These are phyloP conservation scores for Neurospora hispaniola DNA, from an alignment of 495 filamentous ascomycete genomes.

Conservation along the genomic window DNA sequence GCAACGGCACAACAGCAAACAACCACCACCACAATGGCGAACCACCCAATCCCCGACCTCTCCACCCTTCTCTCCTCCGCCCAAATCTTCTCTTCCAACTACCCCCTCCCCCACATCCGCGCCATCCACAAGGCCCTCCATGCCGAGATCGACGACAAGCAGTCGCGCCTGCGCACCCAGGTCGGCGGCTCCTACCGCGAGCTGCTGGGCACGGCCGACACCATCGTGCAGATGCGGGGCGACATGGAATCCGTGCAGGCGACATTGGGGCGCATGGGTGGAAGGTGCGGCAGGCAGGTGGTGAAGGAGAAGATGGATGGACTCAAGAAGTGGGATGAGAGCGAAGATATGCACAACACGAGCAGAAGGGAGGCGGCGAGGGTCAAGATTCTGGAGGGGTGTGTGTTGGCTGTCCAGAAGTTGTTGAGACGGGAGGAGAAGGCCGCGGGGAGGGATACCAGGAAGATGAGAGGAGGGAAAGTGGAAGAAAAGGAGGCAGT, in stretches of 20 bases:
- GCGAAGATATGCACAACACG: slow-evolving; percentile 7
- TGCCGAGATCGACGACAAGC: slow-evolving; percentile 59
- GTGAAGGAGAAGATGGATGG: slow-evolving; percentile 59
- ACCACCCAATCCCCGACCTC: slow-evolving; percentile 23
- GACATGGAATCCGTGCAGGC: slow-evolving; percentile 66
- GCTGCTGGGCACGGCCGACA: slow-evolving; percentile 82
- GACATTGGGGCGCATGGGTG: slow-evolving; percentile 59
- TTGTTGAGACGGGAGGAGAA: slow-evolving; percentile 33
- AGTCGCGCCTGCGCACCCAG: slow-evolving; percentile 75
- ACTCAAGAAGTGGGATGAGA: slow-evolving; percentile 17
- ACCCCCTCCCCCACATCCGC: slow-evolving; percentile 54
- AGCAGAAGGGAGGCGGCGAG: slow-evolving; percentile 22
- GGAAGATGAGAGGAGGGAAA: slow-evolving; percentile 19
- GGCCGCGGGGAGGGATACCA: slow-evolving; percentile 11
- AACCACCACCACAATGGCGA: slow-evolving; percentile 15
- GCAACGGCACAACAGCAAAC: not conserved
- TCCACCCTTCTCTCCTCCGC: slow-evolving; percentile 50
- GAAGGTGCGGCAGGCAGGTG: slow-evolving; percentile 62
- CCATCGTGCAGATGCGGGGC: slow-evolving; percentile 77
- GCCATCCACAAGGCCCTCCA: slow-evolving; percentile 45
- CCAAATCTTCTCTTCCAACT: slow-evolving; percentile 61
- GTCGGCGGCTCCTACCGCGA: slow-evolving; percentile 93
- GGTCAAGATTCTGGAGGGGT: slow-evolving; percentile 31
- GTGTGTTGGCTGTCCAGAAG: slow-evolving; percentile 24
- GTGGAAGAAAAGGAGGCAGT: not conserved